Evolutionary conservation across 139 green algal genomes (phyloP).

Genomic region (Coelastrella sp.): DNA sequence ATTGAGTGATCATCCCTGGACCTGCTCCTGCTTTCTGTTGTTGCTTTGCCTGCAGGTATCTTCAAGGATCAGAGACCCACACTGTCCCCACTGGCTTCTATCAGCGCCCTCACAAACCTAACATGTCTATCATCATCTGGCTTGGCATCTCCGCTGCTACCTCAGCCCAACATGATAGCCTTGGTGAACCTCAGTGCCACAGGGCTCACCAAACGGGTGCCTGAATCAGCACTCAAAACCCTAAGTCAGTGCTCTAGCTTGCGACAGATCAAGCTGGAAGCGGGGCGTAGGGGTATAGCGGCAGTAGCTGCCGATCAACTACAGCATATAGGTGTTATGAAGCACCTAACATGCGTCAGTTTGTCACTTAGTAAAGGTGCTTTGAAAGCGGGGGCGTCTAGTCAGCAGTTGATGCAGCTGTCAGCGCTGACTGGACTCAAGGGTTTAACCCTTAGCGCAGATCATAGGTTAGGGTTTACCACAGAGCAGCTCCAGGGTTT

Average conservation of each 20-base stretch:
- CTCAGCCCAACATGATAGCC: neutral
- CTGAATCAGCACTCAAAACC: neutral
- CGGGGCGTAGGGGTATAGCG: neutral
- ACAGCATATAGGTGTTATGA: neutral
- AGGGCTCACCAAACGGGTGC: neutral
- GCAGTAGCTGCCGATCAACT: neutral
- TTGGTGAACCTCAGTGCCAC: neutral
- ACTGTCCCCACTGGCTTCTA: neutral
- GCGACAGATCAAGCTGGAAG: neutral
- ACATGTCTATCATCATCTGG: neutral
- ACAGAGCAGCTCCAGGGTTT: neutral
- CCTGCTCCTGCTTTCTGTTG: neutral
- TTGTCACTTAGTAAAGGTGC: neutral
- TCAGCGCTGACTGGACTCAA: neutral
- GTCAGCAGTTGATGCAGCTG: neutral
- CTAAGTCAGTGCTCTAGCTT: neutral
- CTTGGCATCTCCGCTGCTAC: neutral
- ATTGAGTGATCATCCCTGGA: neutral
- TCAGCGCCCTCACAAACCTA: neutral
- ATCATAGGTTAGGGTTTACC: neutral
- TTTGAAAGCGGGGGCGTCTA: neutral
- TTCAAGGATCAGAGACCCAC: slow-evolving; percentile 5
- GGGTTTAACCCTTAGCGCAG: neutral
- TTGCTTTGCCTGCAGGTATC: neutral
- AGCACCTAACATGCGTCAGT: neutral